These are phyloP conservation scores for Pyrenula aspistea DNA, from an alignment of 495 filamentous ascomycete species.

Conservation along the genomic window DNA sequence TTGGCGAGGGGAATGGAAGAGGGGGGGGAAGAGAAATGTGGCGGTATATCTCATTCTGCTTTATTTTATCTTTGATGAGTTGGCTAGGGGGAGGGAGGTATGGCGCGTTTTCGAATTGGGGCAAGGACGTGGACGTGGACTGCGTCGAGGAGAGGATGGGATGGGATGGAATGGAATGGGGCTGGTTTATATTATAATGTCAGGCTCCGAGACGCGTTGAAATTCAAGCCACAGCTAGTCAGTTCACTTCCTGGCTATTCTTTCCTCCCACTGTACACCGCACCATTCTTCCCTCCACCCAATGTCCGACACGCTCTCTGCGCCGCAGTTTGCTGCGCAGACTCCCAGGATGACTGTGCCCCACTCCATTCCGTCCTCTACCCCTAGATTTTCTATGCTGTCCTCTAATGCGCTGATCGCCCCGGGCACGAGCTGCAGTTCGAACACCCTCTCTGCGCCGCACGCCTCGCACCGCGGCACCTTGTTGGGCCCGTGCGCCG, in stretches of 20 bases:
- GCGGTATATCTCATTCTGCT: too few species aligned
- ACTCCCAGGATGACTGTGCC: constrained; percentile 88
- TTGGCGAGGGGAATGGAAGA: too few species aligned
- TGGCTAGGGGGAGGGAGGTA: too few species aligned
- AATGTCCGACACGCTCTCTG: constrained; percentile 17
- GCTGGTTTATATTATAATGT: too few species aligned
- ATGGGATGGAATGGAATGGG: too few species aligned
- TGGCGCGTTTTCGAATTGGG: too few species aligned
- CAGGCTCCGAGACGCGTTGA: too few species aligned
- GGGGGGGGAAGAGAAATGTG: too few species aligned
- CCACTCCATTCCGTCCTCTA: constrained; percentile 92
- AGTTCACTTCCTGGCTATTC: neutral
- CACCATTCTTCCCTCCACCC: constrained; percentile 86
- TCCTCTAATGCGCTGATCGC: constrained; percentile 82
- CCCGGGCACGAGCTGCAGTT: constrained; percentile 81
- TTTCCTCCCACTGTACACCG: constrained; percentile 95
- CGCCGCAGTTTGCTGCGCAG: constrained; percentile 59
- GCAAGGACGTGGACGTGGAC: too few species aligned
- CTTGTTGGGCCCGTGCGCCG: constrained; percentile 6
- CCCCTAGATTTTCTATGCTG: constrained; percentile 52
- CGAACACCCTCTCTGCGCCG: constrained; percentile 65
- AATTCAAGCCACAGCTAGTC: too few species aligned
- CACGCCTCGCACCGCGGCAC: constrained; percentile 73
- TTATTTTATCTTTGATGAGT: too few species aligned
- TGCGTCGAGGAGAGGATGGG: too few species aligned